These are phyloP conservation scores for Ceratobasidium sp. DNA, from an alignment of 1,284 basidiomycete genomes.

Conservation along the genomic window DNA sequence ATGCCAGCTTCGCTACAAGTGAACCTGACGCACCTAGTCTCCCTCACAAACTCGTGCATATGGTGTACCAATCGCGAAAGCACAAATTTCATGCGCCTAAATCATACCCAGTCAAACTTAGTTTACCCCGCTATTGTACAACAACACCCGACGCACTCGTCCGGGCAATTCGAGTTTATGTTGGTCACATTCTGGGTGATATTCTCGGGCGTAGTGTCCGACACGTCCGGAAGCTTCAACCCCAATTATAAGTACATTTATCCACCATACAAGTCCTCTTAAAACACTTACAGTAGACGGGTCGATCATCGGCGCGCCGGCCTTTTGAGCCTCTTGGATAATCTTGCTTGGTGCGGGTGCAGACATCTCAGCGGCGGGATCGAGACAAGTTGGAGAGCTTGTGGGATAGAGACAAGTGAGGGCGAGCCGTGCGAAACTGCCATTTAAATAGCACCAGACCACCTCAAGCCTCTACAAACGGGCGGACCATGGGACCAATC, in stretches of 20 bases:
- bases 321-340: slow-evolving; percentile 49
- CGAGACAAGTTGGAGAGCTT: not conserved
- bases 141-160: slow-evolving; percentile 59
- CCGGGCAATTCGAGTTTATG: slow-evolving; percentile 62
- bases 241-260: slow-evolving; percentile 2
- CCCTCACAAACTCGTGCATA: slow-evolving; percentile 78
- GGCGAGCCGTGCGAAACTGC: slow-evolving; percentile 28
- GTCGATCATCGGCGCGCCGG: slow-evolving; percentile 49
- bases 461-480: not conserved
- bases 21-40: slow-evolving; percentile 66
- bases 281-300: slow-evolving; percentile 35
- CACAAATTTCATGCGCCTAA: slow-evolving; percentile 63
- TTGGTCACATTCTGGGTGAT: slow-evolving; percentile 71
- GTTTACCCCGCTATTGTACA: not conserved
- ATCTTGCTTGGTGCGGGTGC: slow-evolving; percentile 48
- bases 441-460: not conserved
- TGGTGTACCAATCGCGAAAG: slow-evolving; percentile 70
- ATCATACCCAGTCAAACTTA: not conserved
- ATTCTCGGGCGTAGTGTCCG: slow-evolving; percentile 62
- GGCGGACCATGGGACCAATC: slow-evolving; percentile 43
- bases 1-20: not conserved
- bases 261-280: not conserved
- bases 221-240: slow-evolving; percentile 63
- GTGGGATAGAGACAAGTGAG: not conserved
- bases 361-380: not conserved